A percentile compares a stretch with the other conserved stretches of the same genome.
These are phyloP conservation scores for Neurospora sp. DNA, from an alignment of 495 filamentous ascomycete genomes.

Conservation along the genomic window DNA sequence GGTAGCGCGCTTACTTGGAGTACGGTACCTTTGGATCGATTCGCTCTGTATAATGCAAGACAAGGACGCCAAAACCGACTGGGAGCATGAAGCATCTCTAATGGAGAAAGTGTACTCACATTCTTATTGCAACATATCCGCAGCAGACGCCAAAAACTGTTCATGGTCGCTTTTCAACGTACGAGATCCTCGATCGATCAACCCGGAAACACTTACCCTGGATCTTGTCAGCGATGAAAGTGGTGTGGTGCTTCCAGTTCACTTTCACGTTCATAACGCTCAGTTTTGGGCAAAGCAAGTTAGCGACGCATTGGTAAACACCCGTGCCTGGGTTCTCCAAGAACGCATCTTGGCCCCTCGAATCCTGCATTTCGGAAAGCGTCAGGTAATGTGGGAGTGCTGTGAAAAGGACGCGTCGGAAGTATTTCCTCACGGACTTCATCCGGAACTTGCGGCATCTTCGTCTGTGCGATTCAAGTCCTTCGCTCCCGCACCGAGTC, in stretches of 20 bases:
- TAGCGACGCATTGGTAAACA: not conserved
- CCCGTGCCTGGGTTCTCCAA: not conserved
- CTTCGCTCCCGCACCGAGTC: not conserved
- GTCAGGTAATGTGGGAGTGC: constrained; percentile 1
- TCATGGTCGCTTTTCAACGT: not conserved
- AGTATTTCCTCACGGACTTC: not conserved
- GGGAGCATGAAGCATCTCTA: not conserved
- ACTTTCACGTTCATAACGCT: not conserved
- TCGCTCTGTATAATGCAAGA: not conserved
- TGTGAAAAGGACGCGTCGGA: not conserved
- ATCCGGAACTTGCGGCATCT: not conserved
- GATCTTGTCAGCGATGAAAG: not conserved
- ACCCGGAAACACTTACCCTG: not conserved
- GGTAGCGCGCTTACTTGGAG: not conserved
- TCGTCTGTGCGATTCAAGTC: not conserved
- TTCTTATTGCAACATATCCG: constrained; percentile 1
- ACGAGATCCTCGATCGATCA: not conserved
- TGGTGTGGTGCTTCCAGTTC: not conserved
- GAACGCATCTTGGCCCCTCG: constrained; percentile 2
- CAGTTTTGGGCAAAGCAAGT: not conserved
- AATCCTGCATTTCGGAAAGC: constrained; percentile 1
- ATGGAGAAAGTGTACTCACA: not conserved
- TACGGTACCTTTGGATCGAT: not conserved
- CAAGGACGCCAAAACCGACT: not conserved
- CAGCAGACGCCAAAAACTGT: not conserved